Evolutionary conservation across 352 stramenopile genomes (phyloP), one percentile per base, ranked within the genome.

Genomic region (Phytophthora tentaculata): DNA sequence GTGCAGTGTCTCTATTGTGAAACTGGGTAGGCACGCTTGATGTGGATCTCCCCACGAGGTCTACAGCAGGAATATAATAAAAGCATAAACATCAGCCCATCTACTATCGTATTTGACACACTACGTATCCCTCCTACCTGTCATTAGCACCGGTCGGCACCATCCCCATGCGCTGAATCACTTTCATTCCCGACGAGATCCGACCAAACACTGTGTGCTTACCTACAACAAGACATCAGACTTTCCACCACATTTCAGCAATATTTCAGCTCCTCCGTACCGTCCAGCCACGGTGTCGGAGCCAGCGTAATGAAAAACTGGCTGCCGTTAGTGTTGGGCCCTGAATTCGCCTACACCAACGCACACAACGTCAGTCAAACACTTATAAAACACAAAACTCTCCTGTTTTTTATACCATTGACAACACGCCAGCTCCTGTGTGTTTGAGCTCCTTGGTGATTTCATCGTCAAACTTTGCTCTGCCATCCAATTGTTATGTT

Each of bases 251-350:
- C 48, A 73, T 20, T 12, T 48, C 43, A 39, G 16, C 44, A 17
- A 56, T 29, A 56, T 52, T 28, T 50, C 6, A 24, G 39, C 16
- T 28, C 17, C 2, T 39, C 22, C 61, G 2, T 66, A 95, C 94
- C 95, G 64, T 98, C 95, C 17, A 98, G 80, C 92, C 92, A 98
- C 13, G 95, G 94, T 24, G 94, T 98, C 20, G 94, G 92, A 16
- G 90, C 95, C 24, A 98, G 73, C 22, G 95, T 98, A 61, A 98
- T 88, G 78, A 98, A 98, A 69, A 98, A 98, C 73, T 98, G 94
- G 52, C 87, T 97, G 55, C 91, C 91, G 60, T 98, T 98, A 44
- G 92, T 97, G 62, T 97, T 96, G 2, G 89, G 88, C 1, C 92
- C 92, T 14, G 92, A 86, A 45, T 98, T 98, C 32, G 92, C 92